Percentiles rank a stretch among this genome's conserved stretches.
These are phyloP conservation scores for Fusarium floridanum DNA, from an alignment of 2,329 filamentous ascomycete species.

Conservation along the genomic window DNA sequence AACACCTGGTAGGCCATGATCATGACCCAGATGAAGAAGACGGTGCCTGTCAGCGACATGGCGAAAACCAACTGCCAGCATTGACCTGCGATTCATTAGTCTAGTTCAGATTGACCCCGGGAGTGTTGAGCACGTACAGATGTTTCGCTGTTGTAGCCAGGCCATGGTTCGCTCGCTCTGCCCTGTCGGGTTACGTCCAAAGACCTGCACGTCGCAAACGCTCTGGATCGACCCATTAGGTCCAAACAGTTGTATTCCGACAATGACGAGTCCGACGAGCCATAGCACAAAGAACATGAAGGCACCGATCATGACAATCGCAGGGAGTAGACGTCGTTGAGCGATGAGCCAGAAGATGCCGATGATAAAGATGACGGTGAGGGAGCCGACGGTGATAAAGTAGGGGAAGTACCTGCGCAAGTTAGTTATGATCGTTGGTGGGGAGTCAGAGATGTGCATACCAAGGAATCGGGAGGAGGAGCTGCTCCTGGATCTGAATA, in stretches of 20 bases:
- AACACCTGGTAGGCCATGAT: conserved; percentile 76
- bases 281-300: conserved; percentile 77
- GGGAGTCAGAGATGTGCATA: conserved; percentile 50
- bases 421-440: background rate
- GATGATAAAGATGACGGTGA: conserved; percentile 76
- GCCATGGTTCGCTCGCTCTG: conserved; percentile 68
- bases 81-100: conserved; percentile 60
- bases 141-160: conserved; percentile 73
- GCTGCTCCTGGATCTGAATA: conserved; percentile 68
- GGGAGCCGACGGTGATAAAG: conserved; percentile 68
- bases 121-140: conserved; percentile 63
- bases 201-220: conserved; percentile 71
- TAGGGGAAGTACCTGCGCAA: conserved; percentile 74
- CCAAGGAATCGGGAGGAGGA: conserved; percentile 71
- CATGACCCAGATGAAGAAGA: conserved; percentile 77
- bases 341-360: conserved; percentile 73
- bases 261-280: conserved; percentile 73
- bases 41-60: conserved; percentile 69
- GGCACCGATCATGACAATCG: conserved; percentile 72
- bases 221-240: conserved; percentile 68
- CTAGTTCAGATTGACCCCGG: rapidly evolving
- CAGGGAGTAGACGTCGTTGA: conserved; percentile 70
- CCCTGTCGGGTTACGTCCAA: conserved; percentile 62
- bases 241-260: conserved; percentile 74
- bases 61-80: conserved; percentile 75